Conservation (phyloP, 495 filamentous ascomycete species). For the Penicillium bovifimosum region DNA sequence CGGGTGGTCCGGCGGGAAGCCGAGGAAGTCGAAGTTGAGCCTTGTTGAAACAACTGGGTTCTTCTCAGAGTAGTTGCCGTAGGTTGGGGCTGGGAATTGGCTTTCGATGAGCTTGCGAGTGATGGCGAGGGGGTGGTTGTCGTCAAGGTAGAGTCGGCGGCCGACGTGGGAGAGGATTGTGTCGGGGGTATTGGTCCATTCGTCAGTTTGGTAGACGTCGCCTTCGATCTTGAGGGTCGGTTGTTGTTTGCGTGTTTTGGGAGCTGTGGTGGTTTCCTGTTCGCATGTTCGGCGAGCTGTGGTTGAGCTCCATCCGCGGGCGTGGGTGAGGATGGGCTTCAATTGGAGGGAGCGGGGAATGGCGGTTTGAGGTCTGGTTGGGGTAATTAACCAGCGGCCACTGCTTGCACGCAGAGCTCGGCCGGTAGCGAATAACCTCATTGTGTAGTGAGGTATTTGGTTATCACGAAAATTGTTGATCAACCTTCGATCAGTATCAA, state of each 20-base stretch:
- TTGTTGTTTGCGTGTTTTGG: slow-evolving; percentile 13
- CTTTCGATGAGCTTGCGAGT: slow-evolving; percentile 90
- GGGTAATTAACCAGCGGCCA: slow-evolving; percentile 35
- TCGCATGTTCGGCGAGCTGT: slow-evolving; percentile 22
- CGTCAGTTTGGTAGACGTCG: slow-evolving; percentile 59
- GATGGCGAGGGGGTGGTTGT: slow-evolving; percentile 83
- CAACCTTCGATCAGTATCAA: slow-evolving; percentile 10
- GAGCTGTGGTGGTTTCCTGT: slow-evolving; percentile 9
- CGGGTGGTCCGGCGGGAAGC: slow-evolving; percentile 84
- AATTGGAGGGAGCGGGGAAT: slow-evolving; percentile 23
- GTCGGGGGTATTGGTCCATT: slow-evolving; percentile 79
- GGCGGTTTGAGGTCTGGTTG: slow-evolving; percentile 22
- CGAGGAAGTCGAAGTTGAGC: slow-evolving; percentile 92
- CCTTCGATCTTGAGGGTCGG: slow-evolving; percentile 51
- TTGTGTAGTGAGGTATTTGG: slow-evolving; percentile 12
- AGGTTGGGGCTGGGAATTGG: slow-evolving; percentile 68
- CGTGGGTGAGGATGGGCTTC: slow-evolving; percentile 11
- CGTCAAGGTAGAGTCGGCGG: slow-evolving; percentile 75
- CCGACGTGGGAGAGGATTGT: slow-evolving; percentile 67
- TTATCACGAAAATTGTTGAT: background rate
- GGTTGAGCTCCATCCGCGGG: slow-evolving; percentile 36
- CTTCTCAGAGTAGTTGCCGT: slow-evolving; percentile 68
- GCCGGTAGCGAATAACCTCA: slow-evolving; percentile 44
- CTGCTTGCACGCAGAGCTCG: slow-evolving; percentile 40
- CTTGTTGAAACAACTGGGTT: slow-evolving; percentile 78